phyloP scores from a whole-genome alignment of 164 flowering plant genomes.

The Hamamelis virginiana region DNA sequence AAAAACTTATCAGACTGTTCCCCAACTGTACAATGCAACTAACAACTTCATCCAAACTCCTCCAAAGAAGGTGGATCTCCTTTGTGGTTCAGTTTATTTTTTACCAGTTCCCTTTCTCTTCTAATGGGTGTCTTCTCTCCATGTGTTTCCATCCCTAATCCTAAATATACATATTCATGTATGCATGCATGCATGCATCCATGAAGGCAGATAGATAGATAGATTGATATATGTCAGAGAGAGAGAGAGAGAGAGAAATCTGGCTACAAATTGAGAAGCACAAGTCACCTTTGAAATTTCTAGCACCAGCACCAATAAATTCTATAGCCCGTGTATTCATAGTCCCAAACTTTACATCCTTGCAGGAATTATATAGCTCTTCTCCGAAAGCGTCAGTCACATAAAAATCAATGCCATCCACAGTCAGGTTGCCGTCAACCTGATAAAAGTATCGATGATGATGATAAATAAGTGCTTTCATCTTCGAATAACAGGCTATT shows the following conservation, averaged over 20 bases:
- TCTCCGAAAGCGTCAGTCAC: conserved; percentile 82
- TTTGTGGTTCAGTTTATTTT: no score
- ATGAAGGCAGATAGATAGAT: neutral
- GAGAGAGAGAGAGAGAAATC: neutral
- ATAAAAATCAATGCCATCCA: conserved; percentile 80
- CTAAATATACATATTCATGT: neutral
- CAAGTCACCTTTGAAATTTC: conserved; percentile 69
- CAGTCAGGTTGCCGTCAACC: conserved; percentile 76
- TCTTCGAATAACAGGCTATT: neutral
- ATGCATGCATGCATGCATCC: neutral
- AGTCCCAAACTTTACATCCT: conserved; percentile 97
- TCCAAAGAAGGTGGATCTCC: neutral
- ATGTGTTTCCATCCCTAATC: neutral
- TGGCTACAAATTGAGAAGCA: neutral
- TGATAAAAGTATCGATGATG: conserved; percentile 22
- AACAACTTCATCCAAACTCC: neutral
- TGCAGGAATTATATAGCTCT: conserved; percentile 89
- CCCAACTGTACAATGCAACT: neutral
- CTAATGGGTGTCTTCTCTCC: neutral
- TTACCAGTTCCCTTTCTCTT: neutral
- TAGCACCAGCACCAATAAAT: conserved; percentile 92
- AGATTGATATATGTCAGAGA: neutral
- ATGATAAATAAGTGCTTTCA: neutral
- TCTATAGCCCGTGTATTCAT: conserved; percentile 87
- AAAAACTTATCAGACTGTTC: no score